Evolutionary conservation across 2,329 filamentous ascomycete genomes (phyloP).

Genomic region (Orbilia ellipsospora): DNA sequence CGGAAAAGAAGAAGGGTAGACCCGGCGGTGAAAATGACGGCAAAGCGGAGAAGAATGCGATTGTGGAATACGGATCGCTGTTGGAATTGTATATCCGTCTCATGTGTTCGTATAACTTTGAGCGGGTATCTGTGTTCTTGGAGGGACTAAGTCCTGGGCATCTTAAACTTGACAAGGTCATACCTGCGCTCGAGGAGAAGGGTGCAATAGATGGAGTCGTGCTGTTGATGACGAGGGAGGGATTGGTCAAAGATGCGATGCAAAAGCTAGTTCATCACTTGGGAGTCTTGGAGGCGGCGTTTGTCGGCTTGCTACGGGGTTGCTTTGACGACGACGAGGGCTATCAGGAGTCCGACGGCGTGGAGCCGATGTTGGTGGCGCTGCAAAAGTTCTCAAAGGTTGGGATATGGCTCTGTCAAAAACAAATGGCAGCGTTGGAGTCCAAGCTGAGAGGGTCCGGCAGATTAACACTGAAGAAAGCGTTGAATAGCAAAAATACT

Average conservation of each 20-base stretch:
- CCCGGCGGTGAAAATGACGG: not conserved
- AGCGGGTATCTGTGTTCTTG: conserved; percentile 87
- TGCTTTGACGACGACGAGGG: conserved; percentile 46
- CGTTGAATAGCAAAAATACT: conserved; percentile 57
- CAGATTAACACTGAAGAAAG: conserved; percentile 59
- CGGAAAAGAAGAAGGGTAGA: conserved; percentile 42
- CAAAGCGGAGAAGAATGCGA: conserved; percentile 42
- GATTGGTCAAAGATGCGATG: conserved; percentile 85
- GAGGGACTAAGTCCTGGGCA: conserved; percentile 79
- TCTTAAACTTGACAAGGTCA: conserved; percentile 79
- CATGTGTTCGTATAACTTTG: conserved; percentile 86
- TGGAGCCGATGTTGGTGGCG: conserved; percentile 78
- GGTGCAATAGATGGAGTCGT: conserved; percentile 94
- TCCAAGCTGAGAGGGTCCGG: conserved; percentile 59
- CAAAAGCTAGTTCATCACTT: conserved; percentile 83
- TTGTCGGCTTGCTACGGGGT: conserved; percentile 77
- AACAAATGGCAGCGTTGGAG: conserved; percentile 75
- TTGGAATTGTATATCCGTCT: conserved; percentile 87
- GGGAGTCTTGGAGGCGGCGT: conserved; percentile 78
- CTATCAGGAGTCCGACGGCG: conserved; percentile 67
- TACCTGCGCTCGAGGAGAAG: conserved; percentile 88
- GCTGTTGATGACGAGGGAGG: conserved; percentile 87
- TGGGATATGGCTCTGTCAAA: conserved; percentile 94
- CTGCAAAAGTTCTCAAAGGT: conserved; percentile 91
- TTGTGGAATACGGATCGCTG: conserved; percentile 67